Evolutionary conservation across 2,329 filamentous ascomycete genomes (phyloP).

Genomic region (Sordariomycetes sp.): DNA sequence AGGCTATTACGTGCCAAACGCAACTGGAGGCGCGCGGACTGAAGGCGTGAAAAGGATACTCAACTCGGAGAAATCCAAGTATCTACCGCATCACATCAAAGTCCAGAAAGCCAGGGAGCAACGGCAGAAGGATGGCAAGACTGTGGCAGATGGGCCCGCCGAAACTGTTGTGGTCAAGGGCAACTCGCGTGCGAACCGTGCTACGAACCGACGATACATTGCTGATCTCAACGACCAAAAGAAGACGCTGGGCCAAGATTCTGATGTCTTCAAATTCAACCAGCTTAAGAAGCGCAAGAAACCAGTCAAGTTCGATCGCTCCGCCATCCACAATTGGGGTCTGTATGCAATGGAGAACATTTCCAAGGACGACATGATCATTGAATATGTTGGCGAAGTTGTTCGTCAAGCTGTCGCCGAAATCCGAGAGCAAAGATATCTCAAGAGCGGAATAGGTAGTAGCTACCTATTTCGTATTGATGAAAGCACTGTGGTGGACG

Average conservation of each 20-base stretch:
- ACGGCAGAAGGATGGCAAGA: slow-evolving; percentile 66
- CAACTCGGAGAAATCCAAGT: slow-evolving; percentile 96
- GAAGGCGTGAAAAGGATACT: slow-evolving; percentile 93
- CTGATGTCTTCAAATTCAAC: slow-evolving; percentile 93
- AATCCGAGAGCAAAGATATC: slow-evolving; percentile 81
- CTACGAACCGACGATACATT: slow-evolving; percentile 88
- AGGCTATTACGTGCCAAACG: slow-evolving; percentile 75
- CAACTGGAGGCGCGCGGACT: slow-evolving; percentile 78
- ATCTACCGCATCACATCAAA: slow-evolving; percentile 94
- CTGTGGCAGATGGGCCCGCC: slow-evolving; percentile 62
- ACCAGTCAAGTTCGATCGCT: slow-evolving; percentile 93
- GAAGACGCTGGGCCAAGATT: slow-evolving; percentile 72
- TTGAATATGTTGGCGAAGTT: slow-evolving; percentile 97
- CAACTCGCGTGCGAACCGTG: slow-evolving; percentile 86
- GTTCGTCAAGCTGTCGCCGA: slow-evolving; percentile 97
- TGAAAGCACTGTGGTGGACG: slow-evolving; percentile 94
- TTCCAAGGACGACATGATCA: slow-evolving; percentile 97
- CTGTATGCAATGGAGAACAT: slow-evolving; percentile 98
- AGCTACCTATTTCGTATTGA: slow-evolving; percentile 98
- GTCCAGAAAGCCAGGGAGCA: slow-evolving; percentile 87
- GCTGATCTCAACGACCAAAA: slow-evolving; percentile 95
- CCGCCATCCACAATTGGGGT: slow-evolving; percentile 98
- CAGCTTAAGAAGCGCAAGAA: slow-evolving; percentile 99
- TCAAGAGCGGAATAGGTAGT: slow-evolving; percentile 93
- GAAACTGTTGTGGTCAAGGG: slow-evolving; percentile 79